Percentiles rank a stretch among this genome's conserved stretches.
Conservation (phyloP, 2,329 filamentous ascomycete genomes). For the Talaromyces islandicus region DNA sequence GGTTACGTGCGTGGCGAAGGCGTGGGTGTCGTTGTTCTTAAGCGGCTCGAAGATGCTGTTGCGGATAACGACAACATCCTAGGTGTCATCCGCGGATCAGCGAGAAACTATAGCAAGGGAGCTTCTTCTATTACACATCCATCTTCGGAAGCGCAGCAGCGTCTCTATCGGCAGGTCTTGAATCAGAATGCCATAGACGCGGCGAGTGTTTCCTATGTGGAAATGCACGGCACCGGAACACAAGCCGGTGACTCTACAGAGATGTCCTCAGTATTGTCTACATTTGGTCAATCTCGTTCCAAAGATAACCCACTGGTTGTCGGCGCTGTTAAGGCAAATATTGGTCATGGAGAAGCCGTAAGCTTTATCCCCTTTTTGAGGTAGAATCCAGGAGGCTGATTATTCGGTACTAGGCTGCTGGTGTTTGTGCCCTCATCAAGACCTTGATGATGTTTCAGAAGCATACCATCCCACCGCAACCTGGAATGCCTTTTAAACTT, state of each 20-base stretch:
- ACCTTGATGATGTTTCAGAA: conserved; percentile 29
- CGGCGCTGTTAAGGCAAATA: conserved; percentile 24
- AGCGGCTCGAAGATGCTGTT: conserved; percentile 71
- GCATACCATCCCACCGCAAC: conserved; percentile 22
- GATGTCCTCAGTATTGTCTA: conserved; percentile 21
- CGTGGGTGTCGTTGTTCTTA: conserved; percentile 68
- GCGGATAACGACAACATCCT: conserved; percentile 64
- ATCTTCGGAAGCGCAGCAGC: conserved; percentile 13
- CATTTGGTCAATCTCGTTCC: conserved; percentile 22
- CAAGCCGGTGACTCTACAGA: conserved; percentile 25
- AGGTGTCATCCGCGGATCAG: conserved; percentile 69
- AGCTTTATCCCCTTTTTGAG: not conserved
- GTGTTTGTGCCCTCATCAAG: conserved; percentile 27
- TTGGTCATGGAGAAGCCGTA: conserved; percentile 39
- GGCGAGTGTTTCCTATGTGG: conserved; percentile 22
- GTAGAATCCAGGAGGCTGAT: not conserved
- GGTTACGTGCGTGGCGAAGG: conserved; percentile 78
- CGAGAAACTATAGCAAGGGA: conserved; percentile 76
- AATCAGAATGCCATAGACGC: conserved; percentile 2
- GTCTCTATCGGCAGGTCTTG: conserved; percentile 16
- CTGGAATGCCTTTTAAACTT: conserved; percentile 19
- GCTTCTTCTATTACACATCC: conserved; percentile 66
- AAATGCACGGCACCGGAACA: conserved; percentile 28
- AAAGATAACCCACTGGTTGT: conserved; percentile 20
- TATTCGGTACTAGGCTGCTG: conserved; percentile 26